Percentiles rank a stretch among this genome's conserved stretches.
phyloP scores from a whole-genome alignment of 2,329 filamentous ascomycete genomes.

The Neonectria magnoliae region DNA sequence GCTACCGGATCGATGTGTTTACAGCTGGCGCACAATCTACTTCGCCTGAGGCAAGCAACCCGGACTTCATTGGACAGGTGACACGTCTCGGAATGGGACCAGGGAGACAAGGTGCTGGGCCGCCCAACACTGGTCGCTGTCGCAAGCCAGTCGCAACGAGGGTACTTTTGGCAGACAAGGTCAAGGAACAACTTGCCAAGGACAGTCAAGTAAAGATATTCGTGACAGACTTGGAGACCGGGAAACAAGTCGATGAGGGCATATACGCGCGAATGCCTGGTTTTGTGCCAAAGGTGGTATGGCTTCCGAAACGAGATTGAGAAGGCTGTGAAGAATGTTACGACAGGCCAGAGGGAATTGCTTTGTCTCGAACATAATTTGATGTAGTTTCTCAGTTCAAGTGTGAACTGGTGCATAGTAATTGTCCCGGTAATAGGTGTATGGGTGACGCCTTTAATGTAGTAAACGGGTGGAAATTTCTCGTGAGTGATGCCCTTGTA shows the following conservation, averaged over 20 bases:
- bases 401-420: no score
- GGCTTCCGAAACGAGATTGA: background rate
- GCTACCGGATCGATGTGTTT: slow-evolving; percentile 19
- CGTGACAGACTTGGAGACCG: background rate
- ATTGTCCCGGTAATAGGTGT: no score
- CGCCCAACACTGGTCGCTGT: background rate
- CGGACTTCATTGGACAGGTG: slow-evolving; percentile 18
- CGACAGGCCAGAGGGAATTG: no score
- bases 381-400: no score
- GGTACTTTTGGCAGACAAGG: slow-evolving; percentile 1
- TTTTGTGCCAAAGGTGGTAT: slow-evolving; percentile 1
- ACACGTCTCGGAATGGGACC: slow-evolving; percentile 17
- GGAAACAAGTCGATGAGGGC: background rate
- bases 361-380: no score
- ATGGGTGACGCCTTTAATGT: no score
- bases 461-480: no score
- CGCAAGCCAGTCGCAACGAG: background rate
- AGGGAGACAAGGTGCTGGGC: background rate
- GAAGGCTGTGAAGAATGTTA: no score
- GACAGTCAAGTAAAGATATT: background rate
- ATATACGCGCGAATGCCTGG: background rate
- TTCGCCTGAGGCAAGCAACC: background rate
- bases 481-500: no score
- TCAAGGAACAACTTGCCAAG: background rate
- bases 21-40: background rate